Conservation (phyloP, 495 filamentous ascomycete genomes). For the Aspergillus ostianus region DNA sequence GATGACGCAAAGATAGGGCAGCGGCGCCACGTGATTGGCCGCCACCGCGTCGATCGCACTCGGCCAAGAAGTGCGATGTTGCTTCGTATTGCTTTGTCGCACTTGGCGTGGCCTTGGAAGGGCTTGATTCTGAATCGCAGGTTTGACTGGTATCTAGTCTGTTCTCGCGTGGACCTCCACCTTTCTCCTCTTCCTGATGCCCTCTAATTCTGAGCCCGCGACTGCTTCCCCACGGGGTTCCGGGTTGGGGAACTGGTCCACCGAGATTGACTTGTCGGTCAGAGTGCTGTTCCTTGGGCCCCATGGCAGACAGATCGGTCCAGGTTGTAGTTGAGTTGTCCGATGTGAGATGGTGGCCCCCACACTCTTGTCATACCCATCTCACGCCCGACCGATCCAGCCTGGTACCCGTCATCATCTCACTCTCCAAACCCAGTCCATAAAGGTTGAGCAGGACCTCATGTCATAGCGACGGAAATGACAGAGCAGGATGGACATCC, state of each 20-base stretch:
- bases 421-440: too few relatives aligned
- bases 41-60: constrained; percentile 2
- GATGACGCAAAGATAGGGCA: constrained; percentile 6
- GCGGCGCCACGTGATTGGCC: background rate
- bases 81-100: constrained; percentile 3
- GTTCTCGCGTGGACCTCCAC: constrained; percentile 1
- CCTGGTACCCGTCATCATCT: background rate
- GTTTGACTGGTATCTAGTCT: background rate
- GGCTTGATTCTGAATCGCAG: background rate
- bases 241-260: background rate
- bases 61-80: background rate
- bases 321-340: background rate
- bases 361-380: background rate
- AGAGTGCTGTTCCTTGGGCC: background rate
- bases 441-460: background rate
- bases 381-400: background rate
- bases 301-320: background rate
- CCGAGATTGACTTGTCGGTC: constrained; percentile 1
- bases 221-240: constrained; percentile 6
- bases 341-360: background rate
- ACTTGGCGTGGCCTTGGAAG: background rate
- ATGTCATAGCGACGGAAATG: background rate
- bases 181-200: background rate
- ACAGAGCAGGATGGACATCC: background rate
- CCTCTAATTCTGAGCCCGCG: too few relatives aligned